Evolutionary conservation across 768 basidiomycete species (phyloP).

Genomic region (Boletellus emodensis): DNA sequence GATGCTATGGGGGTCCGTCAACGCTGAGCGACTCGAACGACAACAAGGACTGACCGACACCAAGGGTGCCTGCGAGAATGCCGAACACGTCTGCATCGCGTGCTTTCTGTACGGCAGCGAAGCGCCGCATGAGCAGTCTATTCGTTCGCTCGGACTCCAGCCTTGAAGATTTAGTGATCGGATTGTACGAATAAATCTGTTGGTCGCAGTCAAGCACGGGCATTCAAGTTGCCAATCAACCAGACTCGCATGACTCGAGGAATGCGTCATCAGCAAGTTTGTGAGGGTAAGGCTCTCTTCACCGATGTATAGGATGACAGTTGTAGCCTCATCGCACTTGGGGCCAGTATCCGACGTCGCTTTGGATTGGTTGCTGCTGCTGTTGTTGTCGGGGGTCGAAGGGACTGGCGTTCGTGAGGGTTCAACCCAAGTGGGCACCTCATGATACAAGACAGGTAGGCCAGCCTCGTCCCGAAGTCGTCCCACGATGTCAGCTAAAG

Average conservation of each 20-base stretch:
- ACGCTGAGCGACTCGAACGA: not conserved
- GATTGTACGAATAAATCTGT: slow-evolving; percentile 79
- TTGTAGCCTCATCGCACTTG: not conserved
- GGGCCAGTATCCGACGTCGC: not conserved
- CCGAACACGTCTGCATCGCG: slow-evolving; percentile 93
- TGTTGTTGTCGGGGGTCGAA: too few species aligned
- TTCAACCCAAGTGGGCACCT: slow-evolving; percentile 28
- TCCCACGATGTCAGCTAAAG: slow-evolving; percentile 17
- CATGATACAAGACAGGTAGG: slow-evolving; percentile 35
- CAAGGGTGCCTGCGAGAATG: slow-evolving; percentile 91
- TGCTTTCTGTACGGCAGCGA: slow-evolving; percentile 81
- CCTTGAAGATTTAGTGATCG: slow-evolving; percentile 41
- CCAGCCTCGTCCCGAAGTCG: slow-evolving; percentile 23
- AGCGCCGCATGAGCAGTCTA: slow-evolving; percentile 83
- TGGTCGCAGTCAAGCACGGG: not conserved
- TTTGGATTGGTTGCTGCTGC: not conserved
- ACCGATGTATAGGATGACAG: slow-evolving; percentile 60
- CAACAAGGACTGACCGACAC: slow-evolving; percentile 56
- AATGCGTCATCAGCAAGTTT: slow-evolving; percentile 83
- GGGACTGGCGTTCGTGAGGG: slow-evolving; percentile 1
- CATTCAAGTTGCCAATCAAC: not conserved
- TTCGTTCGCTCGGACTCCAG: slow-evolving; percentile 72
- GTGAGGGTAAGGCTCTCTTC: slow-evolving; percentile 75
- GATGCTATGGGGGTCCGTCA: slow-evolving; percentile 46
- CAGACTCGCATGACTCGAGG: slow-evolving; percentile 51